These are phyloP conservation scores for Puccinia hordei DNA, from an alignment of 1,284 basidiomycete genomes.

Conservation along the genomic window DNA sequence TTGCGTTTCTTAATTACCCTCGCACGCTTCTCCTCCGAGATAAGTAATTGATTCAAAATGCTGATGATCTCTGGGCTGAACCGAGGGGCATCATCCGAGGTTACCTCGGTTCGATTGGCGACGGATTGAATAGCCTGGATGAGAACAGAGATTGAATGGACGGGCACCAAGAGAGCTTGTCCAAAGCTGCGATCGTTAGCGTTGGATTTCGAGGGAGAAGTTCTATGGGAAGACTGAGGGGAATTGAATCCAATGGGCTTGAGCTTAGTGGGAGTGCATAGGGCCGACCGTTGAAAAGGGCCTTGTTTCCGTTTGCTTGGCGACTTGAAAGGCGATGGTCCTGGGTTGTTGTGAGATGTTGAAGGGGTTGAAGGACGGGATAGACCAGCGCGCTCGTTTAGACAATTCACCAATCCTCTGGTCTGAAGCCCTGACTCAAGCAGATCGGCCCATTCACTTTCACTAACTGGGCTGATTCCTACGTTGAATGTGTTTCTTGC, in stretches of 20 bases:
- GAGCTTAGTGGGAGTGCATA: conserved; percentile 28
- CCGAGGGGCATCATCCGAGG: conserved; percentile 11
- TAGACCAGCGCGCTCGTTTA: conserved; percentile 16
- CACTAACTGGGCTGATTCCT: conserved; percentile 41
- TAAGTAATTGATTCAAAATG: conserved; percentile 23
- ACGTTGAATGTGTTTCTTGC: conserved; percentile 25
- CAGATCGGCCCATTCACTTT: conserved; percentile 48
- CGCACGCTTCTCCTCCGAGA: conserved; percentile 7
- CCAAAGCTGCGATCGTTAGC: not conserved
- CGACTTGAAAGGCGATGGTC: conserved; percentile 20
- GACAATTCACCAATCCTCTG: conserved; percentile 25
- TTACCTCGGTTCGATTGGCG: not conserved
- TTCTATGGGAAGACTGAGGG: not conserved
- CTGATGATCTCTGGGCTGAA: conserved; percentile 32
- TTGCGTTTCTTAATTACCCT: conserved; percentile 22
- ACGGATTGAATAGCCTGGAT: conserved; percentile 33
- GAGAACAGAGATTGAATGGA: conserved; percentile 32
- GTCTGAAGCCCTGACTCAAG: conserved; percentile 43
- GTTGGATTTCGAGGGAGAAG: not conserved
- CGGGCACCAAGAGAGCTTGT: not conserved
- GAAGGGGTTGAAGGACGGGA: conserved; percentile 28
- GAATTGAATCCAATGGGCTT: conserved; percentile 30
- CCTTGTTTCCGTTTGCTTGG: conserved; percentile 29
- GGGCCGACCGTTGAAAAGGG: conserved; percentile 21
- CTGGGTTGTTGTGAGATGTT: not conserved